Conservation (phyloP, 1,139 yeast genomes). For the Pichia sp. region DNA sequence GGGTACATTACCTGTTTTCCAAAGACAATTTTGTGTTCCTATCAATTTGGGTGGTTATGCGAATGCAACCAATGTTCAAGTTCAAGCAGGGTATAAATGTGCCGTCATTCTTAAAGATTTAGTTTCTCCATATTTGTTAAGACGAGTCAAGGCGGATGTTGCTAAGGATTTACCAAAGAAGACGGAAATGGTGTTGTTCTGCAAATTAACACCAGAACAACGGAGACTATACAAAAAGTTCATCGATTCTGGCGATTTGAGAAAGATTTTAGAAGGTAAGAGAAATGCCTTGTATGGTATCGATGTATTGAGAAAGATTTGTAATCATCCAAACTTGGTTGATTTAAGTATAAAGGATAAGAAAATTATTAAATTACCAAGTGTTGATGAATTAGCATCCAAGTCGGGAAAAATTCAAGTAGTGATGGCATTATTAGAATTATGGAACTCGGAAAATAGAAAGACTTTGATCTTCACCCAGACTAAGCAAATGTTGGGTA, state of each 20-base stretch:
- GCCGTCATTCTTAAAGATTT: slow-evolving; percentile 88
- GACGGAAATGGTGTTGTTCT: slow-evolving; percentile 90
- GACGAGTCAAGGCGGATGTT: slow-evolving; percentile 90
- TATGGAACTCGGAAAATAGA: slow-evolving; percentile 80
- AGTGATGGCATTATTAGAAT: slow-evolving; percentile 64
- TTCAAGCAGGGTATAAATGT: slow-evolving; percentile 94
- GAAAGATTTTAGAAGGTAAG: slow-evolving; percentile 70
- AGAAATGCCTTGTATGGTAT: slow-evolving; percentile 87
- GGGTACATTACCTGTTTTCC: slow-evolving; percentile 94
- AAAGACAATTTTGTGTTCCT: slow-evolving; percentile 87
- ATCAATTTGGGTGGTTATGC: slow-evolving; percentile 99
- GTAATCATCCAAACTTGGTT: slow-evolving; percentile 94
- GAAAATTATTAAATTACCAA: slow-evolving; percentile 35
- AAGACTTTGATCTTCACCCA: slow-evolving; percentile 85
- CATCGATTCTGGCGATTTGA: slow-evolving; percentile 71
- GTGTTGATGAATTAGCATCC: slow-evolving; percentile 21
- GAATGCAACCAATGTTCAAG: slow-evolving; percentile 93
- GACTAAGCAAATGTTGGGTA: slow-evolving; percentile 91
- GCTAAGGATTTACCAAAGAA: slow-evolving; percentile 95
- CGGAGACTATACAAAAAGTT: slow-evolving; percentile 71
- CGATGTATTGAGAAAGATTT: slow-evolving; percentile 83
- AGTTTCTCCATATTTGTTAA: slow-evolving; percentile 81
- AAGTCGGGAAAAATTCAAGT: slow-evolving; percentile 94
- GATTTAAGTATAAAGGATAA: slow-evolving; percentile 46
- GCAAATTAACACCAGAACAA: slow-evolving; percentile 77